Conservation (phyloP, 768 basidiomycete species). For the Lactarius vividus region DNA sequence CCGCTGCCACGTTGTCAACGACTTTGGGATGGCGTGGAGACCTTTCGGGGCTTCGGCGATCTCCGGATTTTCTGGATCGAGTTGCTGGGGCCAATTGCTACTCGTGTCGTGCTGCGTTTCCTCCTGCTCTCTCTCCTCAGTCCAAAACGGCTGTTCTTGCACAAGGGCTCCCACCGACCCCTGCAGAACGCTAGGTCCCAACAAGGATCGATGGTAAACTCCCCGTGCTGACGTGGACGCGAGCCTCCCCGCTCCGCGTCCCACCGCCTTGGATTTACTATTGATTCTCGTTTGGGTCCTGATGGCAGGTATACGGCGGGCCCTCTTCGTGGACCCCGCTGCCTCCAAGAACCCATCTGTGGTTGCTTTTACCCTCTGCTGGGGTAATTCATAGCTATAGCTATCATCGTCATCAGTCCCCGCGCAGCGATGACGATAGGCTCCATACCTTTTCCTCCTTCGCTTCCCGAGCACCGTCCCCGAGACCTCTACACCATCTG, state of each 20-base stretch:
- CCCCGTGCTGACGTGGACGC: background rate
- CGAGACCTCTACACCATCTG: background rate
- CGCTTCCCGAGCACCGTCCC: background rate
- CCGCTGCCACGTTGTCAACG: background rate
- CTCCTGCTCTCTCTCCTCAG: slow-evolving; percentile 3
- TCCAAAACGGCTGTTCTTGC: background rate
- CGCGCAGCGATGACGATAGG: background rate
- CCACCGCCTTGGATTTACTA: background rate
- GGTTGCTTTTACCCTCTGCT: background rate
- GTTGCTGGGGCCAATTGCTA: background rate
- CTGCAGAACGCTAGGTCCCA: slow-evolving; percentile 10
- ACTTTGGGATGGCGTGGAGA: background rate
- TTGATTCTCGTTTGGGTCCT: background rate
- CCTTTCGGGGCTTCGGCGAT: background rate
- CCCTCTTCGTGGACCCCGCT: background rate
- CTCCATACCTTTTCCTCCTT: background rate
- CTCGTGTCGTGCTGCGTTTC: background rate
- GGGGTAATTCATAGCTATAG: background rate
- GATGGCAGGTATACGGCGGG: background rate
- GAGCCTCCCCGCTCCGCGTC: slow-evolving; percentile 14
- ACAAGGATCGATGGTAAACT: slow-evolving; percentile 1
- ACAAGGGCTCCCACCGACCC: background rate
- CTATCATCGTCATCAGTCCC: background rate
- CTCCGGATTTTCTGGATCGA: background rate
- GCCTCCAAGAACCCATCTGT: background rate